A percentile compares a stretch with the other conserved stretches of the same genome.
These are phyloP conservation scores for Boletus reticulatus DNA, from an alignment of 768 basidiomycete species.

Conservation along the genomic window DNA sequence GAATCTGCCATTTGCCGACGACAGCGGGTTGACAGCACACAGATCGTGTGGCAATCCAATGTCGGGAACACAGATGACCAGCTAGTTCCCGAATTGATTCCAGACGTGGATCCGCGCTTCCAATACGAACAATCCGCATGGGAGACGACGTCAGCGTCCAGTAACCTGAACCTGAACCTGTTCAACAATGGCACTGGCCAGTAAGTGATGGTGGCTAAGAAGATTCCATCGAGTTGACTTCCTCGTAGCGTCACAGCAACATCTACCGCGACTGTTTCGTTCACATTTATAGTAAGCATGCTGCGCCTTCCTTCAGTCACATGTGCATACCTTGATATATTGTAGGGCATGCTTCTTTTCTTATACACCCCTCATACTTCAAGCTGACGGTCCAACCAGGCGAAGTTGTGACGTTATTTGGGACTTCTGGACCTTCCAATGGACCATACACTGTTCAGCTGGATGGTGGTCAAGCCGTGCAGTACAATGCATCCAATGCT, in stretches of 20 bases:
- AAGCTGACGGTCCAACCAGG: constrained; percentile 26
- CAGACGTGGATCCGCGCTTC: constrained; percentile 39
- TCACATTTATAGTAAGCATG: constrained; percentile 39
- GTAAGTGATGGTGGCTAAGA: constrained; percentile 20
- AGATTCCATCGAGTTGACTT: background rate
- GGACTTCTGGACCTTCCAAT: constrained; percentile 37
- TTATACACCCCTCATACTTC: background rate
- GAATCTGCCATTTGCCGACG: background rate
- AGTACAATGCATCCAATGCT: constrained; percentile 16
- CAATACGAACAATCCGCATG: constrained; percentile 36
- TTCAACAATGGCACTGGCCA: constrained; percentile 45
- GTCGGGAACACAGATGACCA: constrained; percentile 16
- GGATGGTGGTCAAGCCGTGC: constrained; percentile 25
- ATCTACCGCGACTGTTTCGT: constrained; percentile 32
- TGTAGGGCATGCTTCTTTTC: constrained; percentile 20
- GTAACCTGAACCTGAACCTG: constrained; percentile 33
- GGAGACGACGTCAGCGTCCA: constrained; percentile 32
- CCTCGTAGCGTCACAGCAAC: constrained; percentile 32
- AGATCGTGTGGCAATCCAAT: constrained; percentile 31
- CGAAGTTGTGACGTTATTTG: constrained; percentile 45
- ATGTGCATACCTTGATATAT: background rate
- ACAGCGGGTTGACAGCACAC: background rate
- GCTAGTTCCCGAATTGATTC: constrained; percentile 18
- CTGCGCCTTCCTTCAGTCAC: background rate
- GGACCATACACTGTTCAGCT: constrained; percentile 36